phyloP scores from a whole-genome alignment of 306 rosid species.

The Cicer bijugum region DNA sequence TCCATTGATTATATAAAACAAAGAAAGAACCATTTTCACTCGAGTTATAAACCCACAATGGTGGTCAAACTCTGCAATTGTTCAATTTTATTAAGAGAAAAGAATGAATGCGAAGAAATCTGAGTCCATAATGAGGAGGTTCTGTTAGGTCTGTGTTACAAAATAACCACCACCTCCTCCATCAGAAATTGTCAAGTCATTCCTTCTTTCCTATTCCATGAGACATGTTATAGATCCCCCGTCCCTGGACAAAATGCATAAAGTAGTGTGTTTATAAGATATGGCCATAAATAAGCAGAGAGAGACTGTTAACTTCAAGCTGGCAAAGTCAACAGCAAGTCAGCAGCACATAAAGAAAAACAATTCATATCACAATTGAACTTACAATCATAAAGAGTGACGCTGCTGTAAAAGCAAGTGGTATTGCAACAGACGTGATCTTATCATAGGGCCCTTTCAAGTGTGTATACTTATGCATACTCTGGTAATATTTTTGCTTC shows the following conservation, averaged over 20 bases:
- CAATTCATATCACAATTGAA: conserved; percentile 13
- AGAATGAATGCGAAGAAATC: conserved; percentile 47
- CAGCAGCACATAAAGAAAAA: conserved; percentile 1
- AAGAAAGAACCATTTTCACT: conserved; percentile 37
- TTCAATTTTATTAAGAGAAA: conserved; percentile 58
- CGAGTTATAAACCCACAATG: conserved; percentile 40
- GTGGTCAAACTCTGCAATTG: conserved; percentile 48
- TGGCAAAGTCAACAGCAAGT: neutral
- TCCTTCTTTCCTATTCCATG: conserved; percentile 97
- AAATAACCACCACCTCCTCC: conserved; percentile 41
- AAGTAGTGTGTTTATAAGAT: neutral
- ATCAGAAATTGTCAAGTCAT: conserved; percentile 53
- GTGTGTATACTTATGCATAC: conserved; percentile 66
- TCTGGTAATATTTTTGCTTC: conserved; percentile 75
- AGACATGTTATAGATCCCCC: conserved; percentile 88
- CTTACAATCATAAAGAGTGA: conserved; percentile 75
- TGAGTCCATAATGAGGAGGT: conserved; percentile 36
- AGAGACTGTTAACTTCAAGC: conserved; percentile 20
- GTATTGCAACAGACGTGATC: conserved; percentile 93
- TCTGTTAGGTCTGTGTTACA: conserved; percentile 32
- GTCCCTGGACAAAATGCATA: conserved; percentile 60
- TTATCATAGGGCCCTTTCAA: conserved; percentile 84
- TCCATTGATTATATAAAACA: conserved; percentile 38
- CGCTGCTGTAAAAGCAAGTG: conserved; percentile 75
- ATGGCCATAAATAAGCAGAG: neutral